phyloP scores from a whole-genome alignment of 2,329 filamentous ascomycete genomes.

The Anisogramma anomala region DNA sequence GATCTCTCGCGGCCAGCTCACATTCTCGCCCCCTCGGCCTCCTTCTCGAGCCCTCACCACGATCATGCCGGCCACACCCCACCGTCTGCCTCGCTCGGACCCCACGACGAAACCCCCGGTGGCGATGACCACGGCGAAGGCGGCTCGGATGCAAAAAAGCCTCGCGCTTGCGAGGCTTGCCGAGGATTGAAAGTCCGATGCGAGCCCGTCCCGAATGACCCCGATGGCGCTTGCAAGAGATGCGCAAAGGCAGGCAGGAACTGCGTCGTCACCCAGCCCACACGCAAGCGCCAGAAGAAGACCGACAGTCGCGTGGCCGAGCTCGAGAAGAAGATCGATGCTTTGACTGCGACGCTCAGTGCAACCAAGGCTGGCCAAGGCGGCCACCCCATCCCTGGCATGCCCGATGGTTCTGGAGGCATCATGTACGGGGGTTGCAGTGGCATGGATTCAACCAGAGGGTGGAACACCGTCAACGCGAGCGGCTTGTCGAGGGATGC shows the following conservation, averaged over 20 bases:
- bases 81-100: neutral
- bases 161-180: slow-evolving; percentile 65
- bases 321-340: slow-evolving; percentile 86
- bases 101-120: slow-evolving; percentile 9
- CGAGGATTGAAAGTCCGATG: slow-evolving; percentile 73
- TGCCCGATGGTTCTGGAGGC: slow-evolving; percentile 8
- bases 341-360: slow-evolving; percentile 67
- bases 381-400: neutral
- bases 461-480: slow-evolving; percentile 6
- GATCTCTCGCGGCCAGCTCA: slow-evolving; percentile 1
- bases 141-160: slow-evolving; percentile 47
- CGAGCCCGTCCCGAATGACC: slow-evolving; percentile 56
- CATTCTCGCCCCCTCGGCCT: neutral
- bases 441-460: slow-evolving; percentile 6
- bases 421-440: slow-evolving; percentile 10
- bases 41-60: slow-evolving; percentile 1
- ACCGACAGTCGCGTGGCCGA: slow-evolving; percentile 81
- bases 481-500: slow-evolving; percentile 1
- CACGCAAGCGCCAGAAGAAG: slow-evolving; percentile 78
- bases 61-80: slow-evolving; percentile 9
- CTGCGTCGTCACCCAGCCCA: slow-evolving; percentile 66
- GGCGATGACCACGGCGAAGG: slow-evolving; percentile 13
- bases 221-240: slow-evolving; percentile 56
- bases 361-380: slow-evolving; percentile 29
- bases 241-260: slow-evolving; percentile 70